Evolutionary conservation across 1,284 basidiomycete species (phyloP).

Genomic region (Sanghuangporus weigelae): DNA sequence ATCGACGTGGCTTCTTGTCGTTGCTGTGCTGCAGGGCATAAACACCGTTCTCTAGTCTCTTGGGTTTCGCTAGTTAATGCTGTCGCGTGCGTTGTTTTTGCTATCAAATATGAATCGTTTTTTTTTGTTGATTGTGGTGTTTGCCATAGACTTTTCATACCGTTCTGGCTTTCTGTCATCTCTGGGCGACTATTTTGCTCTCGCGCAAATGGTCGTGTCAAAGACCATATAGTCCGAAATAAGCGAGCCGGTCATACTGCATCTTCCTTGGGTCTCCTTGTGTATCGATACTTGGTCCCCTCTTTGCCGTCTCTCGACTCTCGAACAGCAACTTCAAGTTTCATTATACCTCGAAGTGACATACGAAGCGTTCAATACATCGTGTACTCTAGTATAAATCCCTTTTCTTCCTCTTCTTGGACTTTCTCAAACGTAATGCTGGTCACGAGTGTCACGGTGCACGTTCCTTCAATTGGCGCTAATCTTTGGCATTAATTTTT

Average conservation of each 20-base stretch:
- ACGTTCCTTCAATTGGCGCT: not conserved
- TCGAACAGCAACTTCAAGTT: too few species aligned
- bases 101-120: not conserved
- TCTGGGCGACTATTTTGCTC: too few species aligned
- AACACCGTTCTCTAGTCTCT: not conserved
- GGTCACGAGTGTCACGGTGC: not conserved
- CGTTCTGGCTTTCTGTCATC: too few species aligned
- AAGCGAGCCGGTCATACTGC: too few species aligned
- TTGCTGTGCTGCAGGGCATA: conserved; percentile 14
- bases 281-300: too few species aligned
- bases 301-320: too few species aligned
- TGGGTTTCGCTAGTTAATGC: not conserved
- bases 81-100: not conserved
- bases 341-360: too few species aligned
- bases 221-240: too few species aligned
- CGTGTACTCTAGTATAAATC: not conserved
- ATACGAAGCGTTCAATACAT: not conserved
- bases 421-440: not conserved
- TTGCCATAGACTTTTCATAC: too few species aligned
- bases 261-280: too few species aligned
- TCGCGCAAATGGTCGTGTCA: too few species aligned
- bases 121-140: too few species aligned
- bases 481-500: not conserved
- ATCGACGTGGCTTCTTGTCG: conserved; percentile 7
- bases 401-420: not conserved